Conservation (phyloP, 106 monocot genomes). For the Gastrodia elata region DNA sequence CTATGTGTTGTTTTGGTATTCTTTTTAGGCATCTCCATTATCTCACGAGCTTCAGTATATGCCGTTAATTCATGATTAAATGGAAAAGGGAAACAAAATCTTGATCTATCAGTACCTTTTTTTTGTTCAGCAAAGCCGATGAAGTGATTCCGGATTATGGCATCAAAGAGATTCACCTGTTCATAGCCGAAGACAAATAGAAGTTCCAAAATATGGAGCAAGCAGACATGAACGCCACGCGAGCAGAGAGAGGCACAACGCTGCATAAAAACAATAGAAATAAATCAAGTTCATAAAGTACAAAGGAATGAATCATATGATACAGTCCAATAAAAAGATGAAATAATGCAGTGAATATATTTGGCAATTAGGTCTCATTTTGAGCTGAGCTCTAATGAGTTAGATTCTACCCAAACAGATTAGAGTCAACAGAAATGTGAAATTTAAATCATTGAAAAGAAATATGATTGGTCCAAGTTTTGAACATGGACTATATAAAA, state of each 20-base stretch:
- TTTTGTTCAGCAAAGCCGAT: not conserved
- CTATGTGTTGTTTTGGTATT: too few species aligned
- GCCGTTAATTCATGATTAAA: too few species aligned
- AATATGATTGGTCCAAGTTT: too few species aligned
- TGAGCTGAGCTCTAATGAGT: too few species aligned
- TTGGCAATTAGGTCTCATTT: too few species aligned
- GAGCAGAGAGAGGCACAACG: conserved; percentile 63
- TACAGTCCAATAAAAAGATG: not conserved
- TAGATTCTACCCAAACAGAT: too few species aligned
- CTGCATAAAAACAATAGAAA: conserved; percentile 25
- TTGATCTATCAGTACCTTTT: too few species aligned
- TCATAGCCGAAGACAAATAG: conserved; percentile 72
- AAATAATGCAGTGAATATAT: not conserved
- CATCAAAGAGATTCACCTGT: conserved; percentile 25
- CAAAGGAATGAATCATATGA: not conserved
- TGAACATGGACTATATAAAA: too few species aligned
- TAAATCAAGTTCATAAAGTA: not conserved
- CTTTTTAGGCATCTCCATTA: too few species aligned
- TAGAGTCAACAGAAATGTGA: not conserved
- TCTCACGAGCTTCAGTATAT: too few species aligned
- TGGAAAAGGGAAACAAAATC: not conserved
- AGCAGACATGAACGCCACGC: conserved; percentile 88
- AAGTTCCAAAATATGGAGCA: conserved; percentile 94
- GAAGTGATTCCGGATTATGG: not conserved
- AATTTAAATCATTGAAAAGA: not conserved